Base-by-base conservation (phyloP, 2,329 filamentous ascomycete genomes). In the Scedosporium aurantiacum region DNA sequence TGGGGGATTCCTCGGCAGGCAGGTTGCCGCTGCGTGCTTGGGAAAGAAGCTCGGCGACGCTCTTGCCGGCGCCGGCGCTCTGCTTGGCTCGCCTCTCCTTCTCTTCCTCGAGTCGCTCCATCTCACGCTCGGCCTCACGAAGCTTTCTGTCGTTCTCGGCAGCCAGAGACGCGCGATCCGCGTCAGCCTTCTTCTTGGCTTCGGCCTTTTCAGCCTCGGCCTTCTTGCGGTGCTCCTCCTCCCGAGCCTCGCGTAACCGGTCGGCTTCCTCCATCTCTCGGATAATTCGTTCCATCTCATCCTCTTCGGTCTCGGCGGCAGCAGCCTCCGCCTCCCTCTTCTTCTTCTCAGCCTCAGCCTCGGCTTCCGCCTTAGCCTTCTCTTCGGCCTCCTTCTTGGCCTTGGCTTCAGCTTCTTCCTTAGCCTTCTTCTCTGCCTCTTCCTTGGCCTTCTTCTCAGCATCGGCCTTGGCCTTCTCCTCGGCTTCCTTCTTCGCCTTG, bases 91-190 rank as follows among this genome's bases (percentile, higher is more conserved):
- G 81, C 61, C 78, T 79, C 70, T 86, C 85, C 67, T 81, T 82
- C 72, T 86, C 87, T 73, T 90, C 87, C 70, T 91, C 89, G 1
- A 88, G 75, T 63, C 83, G 84, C 68, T 88, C 86, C 80, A 86
- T 87, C 74, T 88, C 88, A 21, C 81, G 80, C 71, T 90, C 88
- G 64, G 86, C 82, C 72, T 91, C 88, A 21, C 82, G 83, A 63
- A 91, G 82, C 74, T 86, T 88, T 62, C 79, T 80, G 70, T 86
- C 82, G 60, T 78, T 79, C n/a, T 83, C 80, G 3, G 79, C 83
- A 43, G 80, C 79, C 40, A 77, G 79, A 8, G 73, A 70, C 60
- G 72, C 71, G 55, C 70, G 66, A 25, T 76, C 72, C 16, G 73
- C 74, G 2, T 79, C 79, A 56, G 79, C 80, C 61, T 79, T 78